phyloP scores from a whole-genome alignment of 306 rosid genomes.

The Spatholobus suberectus region DNA sequence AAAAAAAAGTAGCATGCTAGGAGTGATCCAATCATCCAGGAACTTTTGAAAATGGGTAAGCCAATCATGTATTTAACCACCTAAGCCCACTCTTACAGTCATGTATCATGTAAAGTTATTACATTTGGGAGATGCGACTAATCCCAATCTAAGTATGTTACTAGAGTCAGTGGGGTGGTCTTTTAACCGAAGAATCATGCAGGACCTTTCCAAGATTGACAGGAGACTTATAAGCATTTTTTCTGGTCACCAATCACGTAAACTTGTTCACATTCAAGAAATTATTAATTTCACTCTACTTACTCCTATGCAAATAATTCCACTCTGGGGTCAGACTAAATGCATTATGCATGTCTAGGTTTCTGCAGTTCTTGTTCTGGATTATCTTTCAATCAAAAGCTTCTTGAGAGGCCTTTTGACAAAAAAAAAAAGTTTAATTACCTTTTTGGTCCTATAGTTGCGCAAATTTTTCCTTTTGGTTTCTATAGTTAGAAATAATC shows the following conservation, averaged over 20 bases:
- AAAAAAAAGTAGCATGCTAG: neutral
- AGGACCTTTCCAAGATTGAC: neutral
- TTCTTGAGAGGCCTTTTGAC: neutral
- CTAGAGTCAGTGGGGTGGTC: neutral
- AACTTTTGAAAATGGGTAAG: neutral
- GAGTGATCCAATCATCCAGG: neutral
- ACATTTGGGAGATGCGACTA: neutral
- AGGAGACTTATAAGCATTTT: conserved; percentile 20
- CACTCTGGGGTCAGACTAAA: neutral
- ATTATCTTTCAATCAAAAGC: neutral
- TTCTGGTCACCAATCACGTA: neutral
- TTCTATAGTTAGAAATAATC: too few relatives aligned
- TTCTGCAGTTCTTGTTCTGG: neutral
- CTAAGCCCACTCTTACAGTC: neutral
- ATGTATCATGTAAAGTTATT: neutral
- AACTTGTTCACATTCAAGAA: neutral
- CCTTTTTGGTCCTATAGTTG: too few relatives aligned
- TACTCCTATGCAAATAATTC: conserved; percentile 1
- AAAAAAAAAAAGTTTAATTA: neutral
- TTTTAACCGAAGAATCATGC: neutral
- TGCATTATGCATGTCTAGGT: neutral
- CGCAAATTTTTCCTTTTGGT: too few relatives aligned
- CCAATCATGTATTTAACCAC: conserved; percentile 2
- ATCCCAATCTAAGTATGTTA: neutral
- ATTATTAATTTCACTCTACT: neutral